A percentile compares a stretch with the other conserved stretches of the same genome.
These are phyloP conservation scores for Pistacia integerrima DNA, from an alignment of 345 rosid genomes.

Conservation along the genomic window DNA sequence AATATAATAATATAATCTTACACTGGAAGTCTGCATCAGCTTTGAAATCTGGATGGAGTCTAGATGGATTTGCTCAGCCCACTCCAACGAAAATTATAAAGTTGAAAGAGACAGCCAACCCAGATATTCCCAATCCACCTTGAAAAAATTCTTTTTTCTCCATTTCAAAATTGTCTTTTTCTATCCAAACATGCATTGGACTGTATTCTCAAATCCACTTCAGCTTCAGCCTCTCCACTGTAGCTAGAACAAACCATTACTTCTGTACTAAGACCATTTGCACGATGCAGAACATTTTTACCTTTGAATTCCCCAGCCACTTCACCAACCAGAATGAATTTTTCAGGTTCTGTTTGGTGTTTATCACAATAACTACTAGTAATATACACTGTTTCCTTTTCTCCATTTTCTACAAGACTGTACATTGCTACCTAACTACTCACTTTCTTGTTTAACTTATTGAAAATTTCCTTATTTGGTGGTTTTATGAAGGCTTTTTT, in stretches of 20 bases:
- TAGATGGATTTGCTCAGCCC: slow-evolving; percentile 16
- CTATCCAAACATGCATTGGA: slow-evolving; percentile 14
- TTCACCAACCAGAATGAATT: slow-evolving; percentile 11
- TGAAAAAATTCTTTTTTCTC: neutral
- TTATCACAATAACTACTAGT: neutral
- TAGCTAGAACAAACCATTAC: slow-evolving; percentile 37
- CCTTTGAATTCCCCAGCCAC: neutral
- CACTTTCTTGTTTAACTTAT: slow-evolving; percentile 16
- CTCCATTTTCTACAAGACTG: slow-evolving; percentile 21
- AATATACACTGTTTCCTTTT: neutral
- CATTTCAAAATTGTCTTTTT: slow-evolving; percentile 30
- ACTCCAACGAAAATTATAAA: neutral
- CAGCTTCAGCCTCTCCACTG: slow-evolving; percentile 20
- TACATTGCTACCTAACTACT: slow-evolving; percentile 27
- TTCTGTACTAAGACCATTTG: neutral
- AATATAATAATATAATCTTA: neutral
- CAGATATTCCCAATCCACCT: neutral
- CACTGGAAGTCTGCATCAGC: neutral
- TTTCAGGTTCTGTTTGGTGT: neutral
- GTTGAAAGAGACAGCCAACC: neutral
- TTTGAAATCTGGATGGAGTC: slow-evolving; percentile 19
- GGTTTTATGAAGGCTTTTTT: neutral
- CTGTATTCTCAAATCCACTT: neutral
- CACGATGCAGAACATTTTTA: too few relatives aligned
- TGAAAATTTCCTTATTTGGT: slow-evolving; percentile 10